Evolutionary conservation across 1,139 yeast species (phyloP), one percentile per base, ranked within the genome.

Genomic region (Debaryomyces subglobosus): DNA sequence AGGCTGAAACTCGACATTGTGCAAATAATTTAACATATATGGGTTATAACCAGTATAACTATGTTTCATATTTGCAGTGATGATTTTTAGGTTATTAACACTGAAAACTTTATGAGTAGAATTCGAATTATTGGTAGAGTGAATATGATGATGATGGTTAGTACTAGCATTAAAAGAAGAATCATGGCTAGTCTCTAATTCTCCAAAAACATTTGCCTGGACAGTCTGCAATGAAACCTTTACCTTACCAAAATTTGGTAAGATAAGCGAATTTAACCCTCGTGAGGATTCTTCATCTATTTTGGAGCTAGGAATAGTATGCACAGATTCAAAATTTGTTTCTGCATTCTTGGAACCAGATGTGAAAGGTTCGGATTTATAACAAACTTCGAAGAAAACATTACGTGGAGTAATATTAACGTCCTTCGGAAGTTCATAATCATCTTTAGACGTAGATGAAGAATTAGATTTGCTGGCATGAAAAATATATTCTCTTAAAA

Each of bases 1-100:
- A 0, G 91, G 88, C 30, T 78, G 82, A 49, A 85, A 75, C 16
- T 73, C 72, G 34, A 85, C 72, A 12, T 72, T 75, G 9, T 74
- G 72, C 49, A 91, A 71, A 58, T 80, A 85, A 44, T 77, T 77
- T 49, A 81, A 63, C 33, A 91, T 81, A 51, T 79, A 83, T 1
- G 86, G 85, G 56, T 87, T 86, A 37, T 71, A 66, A 0, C 96
- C 97, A 1, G 68, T 71, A 59, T 87, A 89, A 53, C 86, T 84
- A 58, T 85, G 84, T 40, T 66, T 68, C 36, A 75, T 57, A 39
- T 63, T 67, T 4, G 76, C 67, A 1, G 78, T 71, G 10, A 74
- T 69, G 16, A 75, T 68, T 47, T 67, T 69, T 8, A 69, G 67
- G 45, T 64, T 61, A 49, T 61, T 67, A 5, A 72, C 65, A 40